phyloP scores from a whole-genome alignment of 2,329 filamentous ascomycete species.

The Didymella pomorum region DNA sequence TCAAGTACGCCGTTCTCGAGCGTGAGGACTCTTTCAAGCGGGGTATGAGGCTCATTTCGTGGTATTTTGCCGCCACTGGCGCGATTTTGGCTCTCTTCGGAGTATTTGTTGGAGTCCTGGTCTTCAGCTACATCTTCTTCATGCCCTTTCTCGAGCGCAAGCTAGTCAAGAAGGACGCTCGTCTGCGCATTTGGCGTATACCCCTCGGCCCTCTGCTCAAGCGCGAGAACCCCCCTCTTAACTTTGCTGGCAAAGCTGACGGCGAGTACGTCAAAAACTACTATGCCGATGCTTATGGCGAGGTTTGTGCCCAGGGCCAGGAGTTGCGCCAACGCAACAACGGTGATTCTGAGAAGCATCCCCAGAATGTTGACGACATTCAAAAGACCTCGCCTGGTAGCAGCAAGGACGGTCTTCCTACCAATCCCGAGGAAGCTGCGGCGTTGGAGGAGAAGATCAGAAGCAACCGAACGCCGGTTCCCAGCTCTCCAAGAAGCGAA shows the following conservation, averaged over 20 bases:
- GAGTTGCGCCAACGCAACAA: slow-evolving; percentile 22
- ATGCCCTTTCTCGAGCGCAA: slow-evolving; percentile 41
- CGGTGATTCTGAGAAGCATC: slow-evolving; percentile 17
- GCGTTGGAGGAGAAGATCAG: slow-evolving; percentile 27
- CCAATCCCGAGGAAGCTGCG: slow-evolving; percentile 21
- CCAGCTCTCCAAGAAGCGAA: slow-evolving; percentile 23
- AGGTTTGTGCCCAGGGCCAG: slow-evolving; percentile 34
- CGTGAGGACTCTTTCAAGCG: slow-evolving; percentile 59
- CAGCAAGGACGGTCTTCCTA: slow-evolving; percentile 15
- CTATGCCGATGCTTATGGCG: slow-evolving; percentile 47
- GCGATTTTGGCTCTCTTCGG: slow-evolving; percentile 59
- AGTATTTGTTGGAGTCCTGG: slow-evolving; percentile 35
- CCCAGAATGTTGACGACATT: slow-evolving; percentile 15
- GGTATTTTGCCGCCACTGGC: slow-evolving; percentile 60
- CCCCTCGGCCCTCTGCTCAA: slow-evolving; percentile 51
- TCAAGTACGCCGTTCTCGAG: slow-evolving; percentile 61
- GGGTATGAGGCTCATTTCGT: slow-evolving; percentile 58
- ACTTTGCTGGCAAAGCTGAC: slow-evolving; percentile 52
- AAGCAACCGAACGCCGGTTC: slow-evolving; percentile 19
- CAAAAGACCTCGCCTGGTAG: slow-evolving; percentile 16
- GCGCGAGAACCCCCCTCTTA: slow-evolving; percentile 51
- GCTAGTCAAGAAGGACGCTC: slow-evolving; percentile 36
- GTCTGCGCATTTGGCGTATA: slow-evolving; percentile 38
- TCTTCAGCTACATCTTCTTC: slow-evolving; percentile 39
- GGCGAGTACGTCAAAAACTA: slow-evolving; percentile 51